These are phyloP conservation scores for Penicillium longicatenatum DNA, from an alignment of 495 filamentous ascomycete species.

Conservation along the genomic window DNA sequence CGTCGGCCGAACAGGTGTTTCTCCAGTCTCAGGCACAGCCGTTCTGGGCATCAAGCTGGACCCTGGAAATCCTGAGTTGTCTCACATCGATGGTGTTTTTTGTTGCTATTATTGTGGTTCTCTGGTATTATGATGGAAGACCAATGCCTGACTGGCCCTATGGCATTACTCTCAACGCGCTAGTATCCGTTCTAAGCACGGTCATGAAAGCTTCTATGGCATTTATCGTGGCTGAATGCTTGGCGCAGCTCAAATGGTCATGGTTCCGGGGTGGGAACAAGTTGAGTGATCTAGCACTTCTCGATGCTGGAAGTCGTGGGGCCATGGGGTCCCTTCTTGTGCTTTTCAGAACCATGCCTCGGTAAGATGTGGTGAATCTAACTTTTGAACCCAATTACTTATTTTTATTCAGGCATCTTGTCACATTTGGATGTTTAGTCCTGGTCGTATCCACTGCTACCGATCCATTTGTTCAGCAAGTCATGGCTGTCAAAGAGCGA, in stretches of 20 bases:
- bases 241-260: constrained; percentile 53
- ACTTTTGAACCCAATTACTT: background rate
- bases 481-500: constrained; percentile 34
- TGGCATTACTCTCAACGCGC: constrained; percentile 48
- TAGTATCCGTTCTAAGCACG: constrained; percentile 47
- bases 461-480: constrained; percentile 49
- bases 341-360: constrained; percentile 28
- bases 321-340: constrained; percentile 36
- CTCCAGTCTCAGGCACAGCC: constrained; percentile 19
- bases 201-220: constrained; percentile 46
- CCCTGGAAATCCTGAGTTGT: constrained; percentile 28
- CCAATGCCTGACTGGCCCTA: constrained; percentile 46
- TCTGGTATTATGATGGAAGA: constrained; percentile 41
- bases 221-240: constrained; percentile 38
- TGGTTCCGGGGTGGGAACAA: constrained; percentile 44
- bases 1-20: constrained; percentile 23
- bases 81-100: constrained; percentile 26
- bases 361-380: constrained; percentile 15
- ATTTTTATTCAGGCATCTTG: constrained; percentile 34
- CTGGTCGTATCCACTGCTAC: constrained; percentile 41
- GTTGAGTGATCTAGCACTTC: constrained; percentile 41
- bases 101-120: constrained; percentile 33
- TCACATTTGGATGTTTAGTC: constrained; percentile 41
- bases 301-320: constrained; percentile 48
- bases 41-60: constrained; percentile 30